Base-by-base conservation (phyloP, 2,329 filamentous ascomycete species). In the Akanthomyces dipterigenus region DNA sequence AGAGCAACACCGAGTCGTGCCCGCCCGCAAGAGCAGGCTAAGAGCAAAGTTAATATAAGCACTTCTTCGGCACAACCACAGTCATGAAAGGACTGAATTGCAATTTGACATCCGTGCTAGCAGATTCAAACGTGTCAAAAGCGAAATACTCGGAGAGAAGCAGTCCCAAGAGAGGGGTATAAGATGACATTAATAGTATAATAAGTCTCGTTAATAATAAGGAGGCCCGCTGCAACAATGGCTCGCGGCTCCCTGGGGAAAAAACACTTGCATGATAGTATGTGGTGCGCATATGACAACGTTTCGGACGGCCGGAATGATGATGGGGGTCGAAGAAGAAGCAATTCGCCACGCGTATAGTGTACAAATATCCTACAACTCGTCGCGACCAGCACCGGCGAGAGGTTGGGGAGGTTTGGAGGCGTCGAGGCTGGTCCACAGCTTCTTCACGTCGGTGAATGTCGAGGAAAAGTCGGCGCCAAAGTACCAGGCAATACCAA, bases 81-180 rank as follows among this genome's bases (percentile, higher is more conserved):
- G 90, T 88, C 90, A 96, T 87, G 77, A 75, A 74, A 75, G 76
- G 87, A 87, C 88, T 85, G 85, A 81, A 89, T 93, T 95, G 93
- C 87, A 97, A 96, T 96, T 96, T 96, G 92, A 97, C 92, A 96
- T 96, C 90, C 89, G 90, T 96, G 93, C 93, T 93, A 66, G 61
- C 55, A 53, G 12, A 43, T 38, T 28, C 14, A 26, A 16, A 48
- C 26, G 51, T 20, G 14, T 38, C 28, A 55, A n/a, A 48, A 45
- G 9, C 34, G 34, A n/a, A 12, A 22, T n/a, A 46, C 40, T 24
- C 62, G 24, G 6, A 42, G 24, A 18, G 31, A 16, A n/a, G 12
- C 6, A n/a, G 14, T 42, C 31, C 18, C 11, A 51, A 40, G 18
- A 22, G 31, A 16, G 40, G 31, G 58, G 58, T 49, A 53, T 60